Conservation (phyloP, 192 early-diverging fungal species). For the Coemansia erecta region DNA sequence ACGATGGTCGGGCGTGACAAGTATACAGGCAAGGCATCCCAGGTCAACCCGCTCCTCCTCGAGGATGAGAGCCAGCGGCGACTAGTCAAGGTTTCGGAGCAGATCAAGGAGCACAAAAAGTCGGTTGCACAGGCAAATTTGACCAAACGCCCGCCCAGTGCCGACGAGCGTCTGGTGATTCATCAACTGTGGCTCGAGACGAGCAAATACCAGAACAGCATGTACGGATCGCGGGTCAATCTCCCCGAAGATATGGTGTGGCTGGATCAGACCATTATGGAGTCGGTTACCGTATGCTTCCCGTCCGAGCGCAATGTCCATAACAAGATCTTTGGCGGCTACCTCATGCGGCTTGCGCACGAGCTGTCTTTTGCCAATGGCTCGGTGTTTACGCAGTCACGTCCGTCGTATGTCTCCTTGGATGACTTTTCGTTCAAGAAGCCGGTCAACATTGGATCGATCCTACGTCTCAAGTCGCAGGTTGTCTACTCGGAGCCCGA, state of each 20-base stretch:
- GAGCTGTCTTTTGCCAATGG: slow-evolving; percentile 83
- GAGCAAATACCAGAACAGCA: slow-evolving; percentile 56
- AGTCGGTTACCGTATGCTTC: slow-evolving; percentile 64
- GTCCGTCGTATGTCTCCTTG: slow-evolving; percentile 62
- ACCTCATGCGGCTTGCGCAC: slow-evolving; percentile 80
- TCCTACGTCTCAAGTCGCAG: slow-evolving; percentile 72
- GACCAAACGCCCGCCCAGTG: slow-evolving; percentile 68
- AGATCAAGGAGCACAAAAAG: slow-evolving; percentile 61
- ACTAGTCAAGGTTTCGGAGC: slow-evolving; percentile 68
- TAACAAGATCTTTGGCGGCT: slow-evolving; percentile 74
- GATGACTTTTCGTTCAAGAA: slow-evolving; percentile 78
- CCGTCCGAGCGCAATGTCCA: slow-evolving; percentile 83
- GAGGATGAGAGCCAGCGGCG: slow-evolving; percentile 72
- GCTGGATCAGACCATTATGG: slow-evolving; percentile 76
- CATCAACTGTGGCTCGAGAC: slow-evolving; percentile 78
- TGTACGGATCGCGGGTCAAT: slow-evolving; percentile 21
- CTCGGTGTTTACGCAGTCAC: slow-evolving; percentile 61
- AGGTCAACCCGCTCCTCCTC: slow-evolving; percentile 71
- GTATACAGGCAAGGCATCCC: slow-evolving; percentile 62
- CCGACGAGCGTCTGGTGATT: slow-evolving; percentile 74
- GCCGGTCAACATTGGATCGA: slow-evolving; percentile 79
- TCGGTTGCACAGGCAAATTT: slow-evolving; percentile 52
- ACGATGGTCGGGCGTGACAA: slow-evolving; percentile 86
- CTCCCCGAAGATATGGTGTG: slow-evolving; percentile 59
- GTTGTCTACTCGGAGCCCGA: slow-evolving; percentile 70